Evolutionary conservation across 805 yeast species (phyloP).

Genomic region (Lachancea kluyveri): DNA sequence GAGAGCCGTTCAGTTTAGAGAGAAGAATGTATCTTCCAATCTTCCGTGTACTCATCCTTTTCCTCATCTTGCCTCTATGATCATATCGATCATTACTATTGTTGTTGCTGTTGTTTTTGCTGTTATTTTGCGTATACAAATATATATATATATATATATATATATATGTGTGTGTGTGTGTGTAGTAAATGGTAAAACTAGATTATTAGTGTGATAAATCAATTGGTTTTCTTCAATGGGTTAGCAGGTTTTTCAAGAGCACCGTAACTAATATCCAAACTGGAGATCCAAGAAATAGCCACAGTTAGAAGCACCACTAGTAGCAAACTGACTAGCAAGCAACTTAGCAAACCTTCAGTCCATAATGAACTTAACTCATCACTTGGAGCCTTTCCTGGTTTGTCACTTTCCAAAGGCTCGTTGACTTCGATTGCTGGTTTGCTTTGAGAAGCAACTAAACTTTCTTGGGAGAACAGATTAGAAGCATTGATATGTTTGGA

Average conservation of each 20-base stretch:
- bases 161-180: conserved; percentile 5
- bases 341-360: conserved; percentile 66
- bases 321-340: conserved; percentile 57
- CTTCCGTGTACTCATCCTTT: too few species aligned
- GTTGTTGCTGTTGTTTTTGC: conserved; percentile 4
- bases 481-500: background rate
- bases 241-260: conserved; percentile 59
- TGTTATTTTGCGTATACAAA: conserved; percentile 1
- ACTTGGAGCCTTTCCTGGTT: background rate
- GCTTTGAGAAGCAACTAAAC: too few species aligned
- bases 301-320: conserved; percentile 49
- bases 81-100: too few species aligned
- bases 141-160: conserved; percentile 10
- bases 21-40: too few species aligned
- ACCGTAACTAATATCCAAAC: conserved; percentile 71
- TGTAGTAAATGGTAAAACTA: background rate
- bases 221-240: conserved; percentile 29
- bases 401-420: conserved; percentile 1
- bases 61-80: too few species aligned
- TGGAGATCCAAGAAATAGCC: conserved; percentile 67
- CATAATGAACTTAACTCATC: conserved; percentile 26
- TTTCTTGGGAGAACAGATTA: too few species aligned
- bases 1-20: conserved; percentile 2
- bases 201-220: conserved; percentile 4
- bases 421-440: too few species aligned